Evolutionary conservation across 306 rosid species (phyloP), one percentile per base, ranked within the genome.

Genomic region (Trifolium fragiferum): DNA sequence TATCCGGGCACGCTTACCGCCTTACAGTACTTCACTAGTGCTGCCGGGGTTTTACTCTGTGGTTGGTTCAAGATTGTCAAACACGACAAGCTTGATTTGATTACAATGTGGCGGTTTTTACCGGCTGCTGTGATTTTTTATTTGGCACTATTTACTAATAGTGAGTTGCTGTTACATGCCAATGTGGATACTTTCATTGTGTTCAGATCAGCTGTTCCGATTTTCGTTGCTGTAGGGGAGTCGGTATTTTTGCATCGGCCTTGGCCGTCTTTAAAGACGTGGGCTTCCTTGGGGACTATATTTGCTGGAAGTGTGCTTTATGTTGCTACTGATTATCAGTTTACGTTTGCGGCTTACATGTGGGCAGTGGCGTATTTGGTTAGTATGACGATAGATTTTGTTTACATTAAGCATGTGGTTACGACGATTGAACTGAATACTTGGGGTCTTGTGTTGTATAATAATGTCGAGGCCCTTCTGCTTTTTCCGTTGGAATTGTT

Each of bases 1-100:
- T 92, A 92, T 77, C 97, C 97, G 0, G 96, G 97, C 1, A 93
- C 97, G 2, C 83, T 92, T 16, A 92, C 96, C n/a, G 97, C 97
- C 14, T 59, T 89, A 21, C 96, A 92, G 85, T 89, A 92, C 85
- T 88, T 92, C 84, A 89, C 96, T 19, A 92, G 97, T 68, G 97
- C 88, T 0, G 80, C 88, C 0, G 96, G 97, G 9, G 97, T 92
- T 50, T 62, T 89, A 20, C 4, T 89, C 7, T 89, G 82, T 54
- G 93, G 92, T 6, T 46, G 78, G 77, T 49, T 89, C 44, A 90
- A 84, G 82, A 37, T 92, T 35, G n/a, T 89, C 5, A 92, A 92
- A 72, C 82, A 88, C 12, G 96, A 86, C 58, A 38, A 44, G 6
- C 92, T 92, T 50, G 84, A 89, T 54, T 82, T 88, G 2, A 41